phyloP scores from a whole-genome alignment of 331 rosid genomes.

The Malus hybrid region DNA sequence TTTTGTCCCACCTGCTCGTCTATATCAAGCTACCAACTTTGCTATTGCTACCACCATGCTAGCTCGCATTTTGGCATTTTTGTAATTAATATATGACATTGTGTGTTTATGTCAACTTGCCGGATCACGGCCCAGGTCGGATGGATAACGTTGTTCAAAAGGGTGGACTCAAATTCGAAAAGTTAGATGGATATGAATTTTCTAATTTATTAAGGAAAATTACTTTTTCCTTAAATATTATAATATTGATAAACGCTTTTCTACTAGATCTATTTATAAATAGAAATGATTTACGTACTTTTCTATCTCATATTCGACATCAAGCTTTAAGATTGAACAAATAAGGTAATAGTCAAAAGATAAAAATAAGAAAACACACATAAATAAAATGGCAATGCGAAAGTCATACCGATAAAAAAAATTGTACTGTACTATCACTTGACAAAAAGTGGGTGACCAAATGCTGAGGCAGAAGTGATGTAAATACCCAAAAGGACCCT shows the following conservation, averaged over 20 bases:
- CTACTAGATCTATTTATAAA: neutral
- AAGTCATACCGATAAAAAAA: too few relatives aligned
- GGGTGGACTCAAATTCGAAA: too few relatives aligned
- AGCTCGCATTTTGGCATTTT: too few relatives aligned
- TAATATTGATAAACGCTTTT: neutral
- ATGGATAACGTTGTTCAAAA: neutral
- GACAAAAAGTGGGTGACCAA: neutral
- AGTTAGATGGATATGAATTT: neutral
- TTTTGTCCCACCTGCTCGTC: neutral
- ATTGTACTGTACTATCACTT: neutral
- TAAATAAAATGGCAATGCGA: fast-evolving
- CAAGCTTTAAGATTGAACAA: neutral
- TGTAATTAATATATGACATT: too few relatives aligned
- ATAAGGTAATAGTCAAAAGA: too few relatives aligned
- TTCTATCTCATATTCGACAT: neutral
- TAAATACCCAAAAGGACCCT: neutral
- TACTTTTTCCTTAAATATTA: too few relatives aligned
- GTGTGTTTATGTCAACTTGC: neutral
- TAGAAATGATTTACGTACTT: neutral
- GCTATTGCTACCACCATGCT: neutral
- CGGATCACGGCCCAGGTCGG: neutral
- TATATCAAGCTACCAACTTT: neutral
- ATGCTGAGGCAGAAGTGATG: neutral
- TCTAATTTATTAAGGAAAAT: neutral
- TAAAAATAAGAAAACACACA: too few relatives aligned